phyloP scores from a whole-genome alignment of 2,329 filamentous ascomycete genomes.

The Sclerotiophoma versabilis region DNA sequence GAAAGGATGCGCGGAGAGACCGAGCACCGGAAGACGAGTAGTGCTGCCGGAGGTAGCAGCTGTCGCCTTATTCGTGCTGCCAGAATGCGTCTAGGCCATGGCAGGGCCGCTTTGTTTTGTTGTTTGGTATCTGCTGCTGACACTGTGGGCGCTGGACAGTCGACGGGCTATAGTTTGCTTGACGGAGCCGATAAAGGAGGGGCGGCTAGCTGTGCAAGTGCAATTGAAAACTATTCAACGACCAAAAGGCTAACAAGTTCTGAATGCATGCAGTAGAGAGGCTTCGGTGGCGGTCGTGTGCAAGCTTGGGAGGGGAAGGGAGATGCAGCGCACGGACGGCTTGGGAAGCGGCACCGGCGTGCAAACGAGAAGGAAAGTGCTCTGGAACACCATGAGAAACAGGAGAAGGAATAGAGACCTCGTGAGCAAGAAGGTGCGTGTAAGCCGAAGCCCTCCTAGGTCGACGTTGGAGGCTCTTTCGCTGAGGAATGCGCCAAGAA shows the following conservation, averaged over 20 bases:
- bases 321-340: conserved; percentile 30
- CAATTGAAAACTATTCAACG: conserved; percentile 34
- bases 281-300: conserved; percentile 16
- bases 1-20: conserved; percentile 31
- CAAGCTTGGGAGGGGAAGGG: conserved; percentile 16
- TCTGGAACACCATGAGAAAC: conserved; percentile 22
- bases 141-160: conserved; percentile 24
- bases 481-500: conserved; percentile 21
- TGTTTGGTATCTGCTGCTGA: conserved; percentile 34
- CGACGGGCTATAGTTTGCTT: conserved; percentile 26
- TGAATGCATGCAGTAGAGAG: conserved; percentile 32
- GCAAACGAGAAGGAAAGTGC: conserved; percentile 37
- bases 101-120: conserved; percentile 21
- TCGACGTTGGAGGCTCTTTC: conserved; percentile 1
- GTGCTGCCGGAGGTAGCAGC: conserved; percentile 21
- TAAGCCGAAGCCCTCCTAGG: not conserved
- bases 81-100: conserved; percentile 26
- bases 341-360: conserved; percentile 21
- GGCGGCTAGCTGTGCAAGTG: conserved; percentile 34
- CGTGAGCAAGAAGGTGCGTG: conserved; percentile 19
- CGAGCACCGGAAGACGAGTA: conserved; percentile 28
- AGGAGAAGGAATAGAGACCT: conserved; percentile 19
- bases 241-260: conserved; percentile 46
- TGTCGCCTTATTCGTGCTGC: conserved; percentile 19
- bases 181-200: conserved; percentile 39